Conservation (phyloP, 305 asterid species). For the Salvia sclarea region DNA sequence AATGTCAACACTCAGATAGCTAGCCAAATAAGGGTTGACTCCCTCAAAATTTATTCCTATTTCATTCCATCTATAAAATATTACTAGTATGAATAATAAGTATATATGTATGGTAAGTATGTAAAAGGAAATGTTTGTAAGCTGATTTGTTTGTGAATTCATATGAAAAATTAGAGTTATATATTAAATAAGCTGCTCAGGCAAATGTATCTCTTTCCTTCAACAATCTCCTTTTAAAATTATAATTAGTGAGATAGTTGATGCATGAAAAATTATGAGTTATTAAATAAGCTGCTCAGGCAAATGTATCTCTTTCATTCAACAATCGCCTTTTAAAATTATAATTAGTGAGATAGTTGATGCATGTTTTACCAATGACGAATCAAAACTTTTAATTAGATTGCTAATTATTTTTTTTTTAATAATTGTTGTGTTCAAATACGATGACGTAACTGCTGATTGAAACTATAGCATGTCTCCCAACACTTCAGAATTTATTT, state of each 20-base stretch:
- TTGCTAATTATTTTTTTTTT: no score
- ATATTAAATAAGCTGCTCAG: background rate
- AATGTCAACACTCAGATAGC: constrained; percentile 3
- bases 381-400: background rate
- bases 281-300: background rate
- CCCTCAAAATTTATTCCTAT: background rate
- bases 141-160: background rate
- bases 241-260: background rate
- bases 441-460: background rate
- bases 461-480: no score
- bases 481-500: no score
- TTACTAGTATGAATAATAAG: no score
- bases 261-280: background rate
- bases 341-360: background rate
- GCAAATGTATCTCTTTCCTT: background rate
- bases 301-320: background rate
- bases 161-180: background rate
- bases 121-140: background rate
- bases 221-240: background rate
- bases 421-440: background rate
- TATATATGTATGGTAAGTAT: background rate
- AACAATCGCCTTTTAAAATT: background rate
- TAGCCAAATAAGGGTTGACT: background rate
- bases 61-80: background rate
- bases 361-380: background rate